Evolutionary conservation across 495 filamentous ascomycete species (phyloP).

Genomic region (Aspergillus olivimuriae): DNA sequence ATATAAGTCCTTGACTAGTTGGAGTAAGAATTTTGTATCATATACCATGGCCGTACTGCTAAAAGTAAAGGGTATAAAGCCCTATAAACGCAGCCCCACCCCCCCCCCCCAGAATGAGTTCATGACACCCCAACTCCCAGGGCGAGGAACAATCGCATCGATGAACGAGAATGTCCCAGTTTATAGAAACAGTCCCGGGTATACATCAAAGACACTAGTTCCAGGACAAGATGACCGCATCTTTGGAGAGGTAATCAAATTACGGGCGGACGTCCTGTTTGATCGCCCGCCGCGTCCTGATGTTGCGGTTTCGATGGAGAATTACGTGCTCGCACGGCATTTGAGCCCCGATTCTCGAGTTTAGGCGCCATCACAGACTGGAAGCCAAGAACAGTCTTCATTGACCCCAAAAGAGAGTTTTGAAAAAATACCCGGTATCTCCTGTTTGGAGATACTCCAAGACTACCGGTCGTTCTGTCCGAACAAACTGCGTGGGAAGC

Average conservation of each 20-base stretch:
- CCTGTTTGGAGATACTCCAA: no score
- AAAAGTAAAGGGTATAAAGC: no score
- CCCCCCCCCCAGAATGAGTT: slow-evolving; percentile 64
- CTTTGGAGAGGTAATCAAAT: background rate
- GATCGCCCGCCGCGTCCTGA: background rate
- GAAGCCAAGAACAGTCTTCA: background rate
- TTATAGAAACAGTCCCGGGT: background rate
- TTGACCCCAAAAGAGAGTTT: background rate
- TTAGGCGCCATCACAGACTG: background rate
- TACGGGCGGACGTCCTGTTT: background rate
- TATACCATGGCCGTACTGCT: no score
- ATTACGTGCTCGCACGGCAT: slow-evolving; percentile 39
- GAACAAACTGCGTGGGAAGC: no score
- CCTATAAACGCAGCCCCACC: no score
- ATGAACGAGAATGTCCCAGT: background rate
- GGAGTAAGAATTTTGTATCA: no score
- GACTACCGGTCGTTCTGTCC: no score
- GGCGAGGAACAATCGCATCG: slow-evolving; percentile 12
- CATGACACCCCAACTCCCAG: slow-evolving; percentile 65
- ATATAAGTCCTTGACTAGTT: no score
- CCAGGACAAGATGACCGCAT: background rate
- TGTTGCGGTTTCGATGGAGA: slow-evolving; percentile 23
- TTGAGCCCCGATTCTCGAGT: slow-evolving; percentile 4
- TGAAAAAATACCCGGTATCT: slow-evolving; percentile 2
- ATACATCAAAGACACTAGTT: background rate